Evolutionary conservation across 345 rosid genomes (phyloP).

Genomic region (Rhodomyrtus tomentosa): DNA sequence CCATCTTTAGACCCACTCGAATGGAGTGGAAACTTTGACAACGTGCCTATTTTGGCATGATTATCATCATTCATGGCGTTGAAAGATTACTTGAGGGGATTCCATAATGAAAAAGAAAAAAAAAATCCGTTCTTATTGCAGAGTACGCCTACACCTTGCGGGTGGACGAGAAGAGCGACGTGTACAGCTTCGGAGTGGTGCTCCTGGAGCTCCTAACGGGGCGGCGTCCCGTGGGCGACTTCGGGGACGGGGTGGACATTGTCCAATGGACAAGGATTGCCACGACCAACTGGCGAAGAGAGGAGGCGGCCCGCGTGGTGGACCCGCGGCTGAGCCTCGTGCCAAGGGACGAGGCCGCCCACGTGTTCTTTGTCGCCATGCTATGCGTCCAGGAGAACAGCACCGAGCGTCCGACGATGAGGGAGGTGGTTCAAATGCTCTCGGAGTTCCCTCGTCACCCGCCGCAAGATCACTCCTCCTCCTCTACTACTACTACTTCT

Average conservation of each 20-base stretch:
- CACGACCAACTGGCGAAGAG: conserved; percentile 23
- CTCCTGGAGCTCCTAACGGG: conserved; percentile 51
- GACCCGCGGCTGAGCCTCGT: conserved; percentile 33
- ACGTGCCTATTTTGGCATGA: background rate
- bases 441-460: conserved; percentile 24
- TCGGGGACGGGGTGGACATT: conserved; percentile 55
- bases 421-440: conserved; percentile 69
- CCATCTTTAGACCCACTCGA: background rate
- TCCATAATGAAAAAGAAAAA: background rate
- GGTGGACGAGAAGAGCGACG: conserved; percentile 68
- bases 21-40: background rate
- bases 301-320: conserved; percentile 23
- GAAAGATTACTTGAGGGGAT: background rate
- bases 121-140: background rate
- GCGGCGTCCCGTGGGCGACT: conserved; percentile 43
- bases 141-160: conserved; percentile 65
- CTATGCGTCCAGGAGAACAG: conserved; percentile 56
- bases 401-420: conserved; percentile 57
- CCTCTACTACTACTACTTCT: background rate
- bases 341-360: conserved; percentile 43
- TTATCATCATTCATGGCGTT: background rate
- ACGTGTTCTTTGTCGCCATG: conserved; percentile 45
- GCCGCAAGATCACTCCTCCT: conserved; percentile 4
- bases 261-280: conserved; percentile 44
- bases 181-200: conserved; percentile 69